Percentiles rank a stretch among this genome's conserved stretches.
phyloP scores from a whole-genome alignment of 2,329 filamentous ascomycete species.

The Cadophora sp. region DNA sequence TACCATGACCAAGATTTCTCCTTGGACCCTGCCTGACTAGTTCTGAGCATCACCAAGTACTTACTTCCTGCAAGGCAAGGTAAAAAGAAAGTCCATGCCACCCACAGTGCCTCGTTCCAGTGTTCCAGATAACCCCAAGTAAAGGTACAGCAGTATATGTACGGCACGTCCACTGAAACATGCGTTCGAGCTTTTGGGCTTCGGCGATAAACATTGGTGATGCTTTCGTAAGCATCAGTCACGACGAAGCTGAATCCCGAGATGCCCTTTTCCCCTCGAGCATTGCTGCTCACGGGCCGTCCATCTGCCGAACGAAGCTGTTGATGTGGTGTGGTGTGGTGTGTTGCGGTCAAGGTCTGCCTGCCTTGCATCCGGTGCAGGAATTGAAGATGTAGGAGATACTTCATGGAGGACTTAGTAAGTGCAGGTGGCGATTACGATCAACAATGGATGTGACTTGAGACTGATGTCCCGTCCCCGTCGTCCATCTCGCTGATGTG shows the following conservation, averaged over 20 bases:
- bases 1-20: too few species aligned
- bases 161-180: slow-evolving; percentile 16
- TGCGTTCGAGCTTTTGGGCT: background rate
- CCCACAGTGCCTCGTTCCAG: slow-evolving; percentile 6
- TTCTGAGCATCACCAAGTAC: background rate
- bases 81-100: slow-evolving; percentile 2
- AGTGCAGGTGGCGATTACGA: too few species aligned
- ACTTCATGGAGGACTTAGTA: too few species aligned
- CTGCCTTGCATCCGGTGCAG: slow-evolving; percentile 2
- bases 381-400: background rate
- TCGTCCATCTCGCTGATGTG: slow-evolving; percentile 6
- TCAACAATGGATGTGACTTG: too few species aligned
- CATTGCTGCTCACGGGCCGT: slow-evolving; percentile 10
- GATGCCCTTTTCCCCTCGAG: background rate
- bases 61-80: too few species aligned
- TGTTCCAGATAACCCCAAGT: background rate
- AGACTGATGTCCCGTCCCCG: background rate
- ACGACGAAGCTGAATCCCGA: background rate
- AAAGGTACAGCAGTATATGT: background rate
- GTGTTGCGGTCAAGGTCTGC: background rate
- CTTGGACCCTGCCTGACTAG: background rate
- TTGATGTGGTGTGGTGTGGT: too few species aligned
- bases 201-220: slow-evolving; percentile 17
- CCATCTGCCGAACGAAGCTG: slow-evolving; percentile 18
- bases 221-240: slow-evolving; percentile 12